Percentiles rank a stretch among this genome's conserved stretches.
These are phyloP conservation scores for Umbelopsis vinacea DNA, from an alignment of 192 early-diverging fungal species.

Conservation along the genomic window DNA sequence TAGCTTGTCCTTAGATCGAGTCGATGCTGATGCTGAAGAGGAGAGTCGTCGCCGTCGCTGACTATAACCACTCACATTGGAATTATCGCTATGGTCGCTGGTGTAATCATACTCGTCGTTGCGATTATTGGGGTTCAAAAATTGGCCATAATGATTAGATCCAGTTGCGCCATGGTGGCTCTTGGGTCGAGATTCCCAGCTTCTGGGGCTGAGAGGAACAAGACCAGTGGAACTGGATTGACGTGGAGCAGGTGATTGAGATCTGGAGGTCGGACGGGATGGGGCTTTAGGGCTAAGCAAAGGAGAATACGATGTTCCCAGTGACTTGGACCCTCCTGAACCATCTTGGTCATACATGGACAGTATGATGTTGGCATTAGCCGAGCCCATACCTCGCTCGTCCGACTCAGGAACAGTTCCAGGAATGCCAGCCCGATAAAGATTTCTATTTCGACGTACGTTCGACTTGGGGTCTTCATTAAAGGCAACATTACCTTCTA, in stretches of 20 bases:
- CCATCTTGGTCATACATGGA: slow-evolving; percentile 38
- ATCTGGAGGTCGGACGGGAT: slow-evolving; percentile 35
- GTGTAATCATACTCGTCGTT: slow-evolving; percentile 32
- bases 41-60: slow-evolving; percentile 27
- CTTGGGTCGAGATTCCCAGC: slow-evolving; percentile 24
- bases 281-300: slow-evolving; percentile 35
- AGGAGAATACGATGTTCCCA: slow-evolving; percentile 25
- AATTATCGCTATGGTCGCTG: slow-evolving; percentile 44
- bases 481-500: slow-evolving; percentile 29
- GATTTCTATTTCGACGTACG: slow-evolving; percentile 34
- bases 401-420: slow-evolving; percentile 34
- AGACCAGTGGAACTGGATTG: slow-evolving; percentile 40
- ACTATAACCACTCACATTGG: slow-evolving; percentile 16
- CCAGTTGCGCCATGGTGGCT: slow-evolving; percentile 35
- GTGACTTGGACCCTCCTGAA: neutral
- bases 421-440: slow-evolving; percentile 28
- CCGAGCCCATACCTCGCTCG: slow-evolving; percentile 15
- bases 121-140: slow-evolving; percentile 30
- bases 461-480: slow-evolving; percentile 31
- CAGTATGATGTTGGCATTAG: slow-evolving; percentile 31
- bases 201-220: slow-evolving; percentile 38
- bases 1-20: slow-evolving; percentile 63
- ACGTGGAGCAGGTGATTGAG: slow-evolving; percentile 24
- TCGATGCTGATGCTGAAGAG: slow-evolving; percentile 35
- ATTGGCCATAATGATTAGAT: slow-evolving; percentile 32